Conservation (phyloP, 2,329 filamentous ascomycete species). For the Fusarium foetens region DNA sequence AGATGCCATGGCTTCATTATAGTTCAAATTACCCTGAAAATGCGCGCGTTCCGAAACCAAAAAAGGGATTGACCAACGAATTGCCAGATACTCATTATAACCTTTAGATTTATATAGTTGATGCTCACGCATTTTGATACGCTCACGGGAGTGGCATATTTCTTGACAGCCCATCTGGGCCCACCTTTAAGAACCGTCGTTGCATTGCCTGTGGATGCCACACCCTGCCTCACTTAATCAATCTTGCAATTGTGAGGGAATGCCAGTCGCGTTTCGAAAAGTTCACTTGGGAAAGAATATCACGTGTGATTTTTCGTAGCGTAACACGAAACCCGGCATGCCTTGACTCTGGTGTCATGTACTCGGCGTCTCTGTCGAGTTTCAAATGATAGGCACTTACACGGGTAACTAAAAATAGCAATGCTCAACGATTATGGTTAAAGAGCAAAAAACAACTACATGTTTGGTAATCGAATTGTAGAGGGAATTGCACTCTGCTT, state of each 20-base stretch:
- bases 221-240: background rate
- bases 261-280: accelerated
- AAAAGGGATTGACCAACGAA: background rate
- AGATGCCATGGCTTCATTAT: background rate
- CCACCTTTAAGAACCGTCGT: background rate
- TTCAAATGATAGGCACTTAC: background rate
- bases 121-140: background rate
- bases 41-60: too few species aligned
- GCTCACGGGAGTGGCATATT: too few species aligned
- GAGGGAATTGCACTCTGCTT: background rate
- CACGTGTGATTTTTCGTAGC: too few species aligned
- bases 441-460: background rate
- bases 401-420: background rate
- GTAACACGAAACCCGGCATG: background rate
- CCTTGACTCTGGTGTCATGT: background rate
- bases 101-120: background rate
- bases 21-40: background rate
- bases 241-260: background rate
- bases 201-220: background rate
- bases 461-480: accelerated
- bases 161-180: background rate
- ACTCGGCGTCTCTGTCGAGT: background rate
- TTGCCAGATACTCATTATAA: background rate
- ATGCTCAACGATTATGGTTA: background rate
- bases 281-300: background rate